Base-by-base conservation (phyloP, 2,329 filamentous ascomycete genomes). In the Ascomycota sp. region DNA sequence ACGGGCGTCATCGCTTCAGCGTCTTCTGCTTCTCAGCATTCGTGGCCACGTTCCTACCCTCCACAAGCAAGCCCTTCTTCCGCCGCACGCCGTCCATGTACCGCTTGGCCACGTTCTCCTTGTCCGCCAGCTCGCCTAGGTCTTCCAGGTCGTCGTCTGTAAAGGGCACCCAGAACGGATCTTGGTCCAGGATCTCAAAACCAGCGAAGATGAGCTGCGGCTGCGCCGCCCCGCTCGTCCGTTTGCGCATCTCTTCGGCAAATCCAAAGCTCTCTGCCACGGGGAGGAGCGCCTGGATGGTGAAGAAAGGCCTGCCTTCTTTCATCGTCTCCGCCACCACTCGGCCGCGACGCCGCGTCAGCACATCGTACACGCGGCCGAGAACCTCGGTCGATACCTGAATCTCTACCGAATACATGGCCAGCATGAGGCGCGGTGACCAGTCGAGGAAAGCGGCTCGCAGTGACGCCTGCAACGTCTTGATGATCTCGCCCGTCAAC, bases 371-470 rank as follows among this genome's bases (percentile, higher is more conserved):
- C 22, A 95, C 89, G 20, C 82, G 75, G 15, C 89, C 89, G 5
- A 98, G 71, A 25, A 95, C 89, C 53, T 95, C 89, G 43, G 85
- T 86, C 15, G 80, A 85, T 20, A 86, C 83, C 63, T 95, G 89
- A 44, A 98, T 95, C 50, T 95, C 89, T 50, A 86, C 93, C 32
- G 72, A 82, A 59, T 98, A 98, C 82, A 95, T 95, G 30, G 89
- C 89, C 27, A 98, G 70, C 57, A 95, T 71, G 40, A 98, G 69
- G n/a, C 89, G 74, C 0, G 89, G 80, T 24, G 77, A 86, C 89
- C 89, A 98, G 59, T 95, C 89, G 12, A 94, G 61, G 60, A 95
- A 93, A 15, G 75, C 86, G 38, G 75, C 63, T 30, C 75, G 69
- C 36, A 98, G 82, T n/a, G 75, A 69, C 27, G 81, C 73, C 40